These are phyloP conservation scores for Mycena pura DNA, from an alignment of 768 basidiomycete genomes.

Conservation along the genomic window DNA sequence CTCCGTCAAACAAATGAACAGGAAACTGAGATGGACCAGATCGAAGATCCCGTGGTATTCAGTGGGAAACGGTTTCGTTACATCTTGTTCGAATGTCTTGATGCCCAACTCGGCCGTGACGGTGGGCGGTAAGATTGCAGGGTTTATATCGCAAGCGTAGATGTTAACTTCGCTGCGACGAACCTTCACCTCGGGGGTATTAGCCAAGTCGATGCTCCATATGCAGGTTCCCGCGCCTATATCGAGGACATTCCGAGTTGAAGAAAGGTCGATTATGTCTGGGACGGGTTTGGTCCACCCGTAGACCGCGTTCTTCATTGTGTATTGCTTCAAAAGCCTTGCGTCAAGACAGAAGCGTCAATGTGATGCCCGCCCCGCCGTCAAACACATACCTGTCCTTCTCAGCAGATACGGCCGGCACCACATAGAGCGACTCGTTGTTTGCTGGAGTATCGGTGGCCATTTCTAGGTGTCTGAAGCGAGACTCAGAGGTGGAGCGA, in stretches of 20 bases:
- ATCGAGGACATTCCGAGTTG: slow-evolving; percentile 13
- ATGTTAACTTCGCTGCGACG: slow-evolving; percentile 4
- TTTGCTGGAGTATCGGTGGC: background rate
- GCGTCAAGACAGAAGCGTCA: background rate
- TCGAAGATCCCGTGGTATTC: slow-evolving; percentile 24
- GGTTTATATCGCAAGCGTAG: slow-evolving; percentile 26
- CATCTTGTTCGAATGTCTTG: slow-evolving; percentile 27
- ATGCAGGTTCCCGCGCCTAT: slow-evolving; percentile 26
- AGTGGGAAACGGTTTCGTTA: slow-evolving; percentile 20
- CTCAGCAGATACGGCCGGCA: background rate
- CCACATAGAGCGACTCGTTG: background rate
- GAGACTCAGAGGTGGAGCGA: background rate
- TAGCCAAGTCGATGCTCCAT: slow-evolving; percentile 24
- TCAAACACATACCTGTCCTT: background rate
- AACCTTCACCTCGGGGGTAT: background rate
- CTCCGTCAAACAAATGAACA: slow-evolving; percentile 20
- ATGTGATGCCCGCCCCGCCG: background rate
- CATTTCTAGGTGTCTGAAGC: background rate
- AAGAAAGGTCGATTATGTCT: slow-evolving; percentile 1
- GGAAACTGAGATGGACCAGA: slow-evolving; percentile 23
- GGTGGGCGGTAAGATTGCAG: slow-evolving; percentile 6
- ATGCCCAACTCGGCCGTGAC: slow-evolving; percentile 7
- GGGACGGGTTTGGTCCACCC: slow-evolving; percentile 19
- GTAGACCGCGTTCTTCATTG: slow-evolving; percentile 15
- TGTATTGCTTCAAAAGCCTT: slow-evolving; percentile 14